Conservation (phyloP, 2,329 filamentous ascomycete genomes). For the Thermoascus crustaceus region DNA sequence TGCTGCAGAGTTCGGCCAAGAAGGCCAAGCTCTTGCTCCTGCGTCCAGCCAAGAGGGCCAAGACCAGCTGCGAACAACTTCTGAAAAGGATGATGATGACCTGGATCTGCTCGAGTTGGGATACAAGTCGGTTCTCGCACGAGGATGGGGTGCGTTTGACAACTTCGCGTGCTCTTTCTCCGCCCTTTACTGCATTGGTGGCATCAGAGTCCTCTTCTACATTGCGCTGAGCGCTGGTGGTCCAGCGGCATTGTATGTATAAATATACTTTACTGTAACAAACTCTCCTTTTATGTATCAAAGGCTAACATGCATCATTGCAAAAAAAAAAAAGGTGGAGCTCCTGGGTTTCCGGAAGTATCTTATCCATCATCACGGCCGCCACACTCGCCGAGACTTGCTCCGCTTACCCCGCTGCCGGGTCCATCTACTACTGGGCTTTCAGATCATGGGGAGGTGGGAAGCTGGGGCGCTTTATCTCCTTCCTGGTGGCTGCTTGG, state of each 20-base stretch:
- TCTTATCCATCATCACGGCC: slow-evolving; percentile 14
- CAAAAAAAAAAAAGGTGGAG: neutral
- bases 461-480: slow-evolving; percentile 23
- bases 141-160: slow-evolving; percentile 19
- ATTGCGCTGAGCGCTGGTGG: slow-evolving; percentile 20
- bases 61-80: slow-evolving; percentile 2
- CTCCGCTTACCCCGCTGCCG: slow-evolving; percentile 22
- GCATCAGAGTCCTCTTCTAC: slow-evolving; percentile 21
- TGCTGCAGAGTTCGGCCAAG: slow-evolving; percentile 1
- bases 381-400: slow-evolving; percentile 24
- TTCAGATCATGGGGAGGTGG: slow-evolving; percentile 21
- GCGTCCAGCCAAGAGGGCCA: neutral
- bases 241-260: slow-evolving; percentile 6
- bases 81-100: slow-evolving; percentile 18
- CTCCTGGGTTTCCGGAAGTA: slow-evolving; percentile 2
- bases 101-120: slow-evolving; percentile 18
- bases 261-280: too few species aligned
- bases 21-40: too few species aligned
- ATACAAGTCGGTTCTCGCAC: slow-evolving; percentile 17
- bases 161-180: slow-evolving; percentile 23
- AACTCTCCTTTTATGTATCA: too few species aligned
- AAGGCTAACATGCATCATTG: neutral
- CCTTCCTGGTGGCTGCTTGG: slow-evolving; percentile 49
- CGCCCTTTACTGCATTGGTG: slow-evolving; percentile 19
- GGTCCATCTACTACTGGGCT: slow-evolving; percentile 26